Evolutionary conservation across 2,329 filamentous ascomycete species (phyloP).

Genomic region (Fusarium graminum): DNA sequence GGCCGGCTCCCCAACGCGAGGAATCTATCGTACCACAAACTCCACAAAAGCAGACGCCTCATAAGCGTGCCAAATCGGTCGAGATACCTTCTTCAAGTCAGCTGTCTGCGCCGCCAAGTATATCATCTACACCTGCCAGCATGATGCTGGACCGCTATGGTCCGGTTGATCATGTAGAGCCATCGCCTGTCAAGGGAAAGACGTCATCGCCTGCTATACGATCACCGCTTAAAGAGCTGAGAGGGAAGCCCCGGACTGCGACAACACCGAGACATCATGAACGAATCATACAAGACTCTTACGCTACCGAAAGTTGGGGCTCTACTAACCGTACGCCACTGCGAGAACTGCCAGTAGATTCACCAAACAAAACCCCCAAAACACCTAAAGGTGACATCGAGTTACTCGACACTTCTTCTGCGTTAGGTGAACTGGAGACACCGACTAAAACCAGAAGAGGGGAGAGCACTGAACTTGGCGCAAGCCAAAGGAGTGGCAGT

Average conservation of each 20-base stretch:
- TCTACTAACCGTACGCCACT: slow-evolving; percentile 45
- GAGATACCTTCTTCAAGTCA: slow-evolving; percentile 61
- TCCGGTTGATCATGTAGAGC: slow-evolving; percentile 47
- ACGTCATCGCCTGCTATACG: slow-evolving; percentile 47
- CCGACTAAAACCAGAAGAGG: slow-evolving; percentile 43
- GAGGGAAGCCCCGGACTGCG: slow-evolving; percentile 41
- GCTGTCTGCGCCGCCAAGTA: slow-evolving; percentile 56
- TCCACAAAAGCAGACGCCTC: slow-evolving; percentile 58
- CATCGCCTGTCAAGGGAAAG: slow-evolving; percentile 57
- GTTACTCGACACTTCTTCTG: slow-evolving; percentile 42
- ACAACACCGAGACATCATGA: slow-evolving; percentile 41
- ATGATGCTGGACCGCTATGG: slow-evolving; percentile 58
- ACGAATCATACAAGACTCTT: slow-evolving; percentile 62
- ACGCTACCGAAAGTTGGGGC: slow-evolving; percentile 54
- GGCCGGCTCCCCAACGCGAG: slow-evolving; percentile 41
- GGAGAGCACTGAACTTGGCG: slow-evolving; percentile 42
- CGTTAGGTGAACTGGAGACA: slow-evolving; percentile 42
- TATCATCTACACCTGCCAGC: slow-evolving; percentile 57
- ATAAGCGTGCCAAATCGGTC: slow-evolving; percentile 48
- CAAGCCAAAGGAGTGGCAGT: slow-evolving; percentile 29
- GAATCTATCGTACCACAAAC: slow-evolving; percentile 59
- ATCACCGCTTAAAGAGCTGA: slow-evolving; percentile 42
- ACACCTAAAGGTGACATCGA: slow-evolving; percentile 29
- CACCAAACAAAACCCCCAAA: slow-evolving; percentile 29
- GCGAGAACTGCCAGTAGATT: slow-evolving; percentile 28